These are phyloP conservation scores for Aspergillus conjunctus DNA, from an alignment of 495 filamentous ascomycete species.

Conservation along the genomic window DNA sequence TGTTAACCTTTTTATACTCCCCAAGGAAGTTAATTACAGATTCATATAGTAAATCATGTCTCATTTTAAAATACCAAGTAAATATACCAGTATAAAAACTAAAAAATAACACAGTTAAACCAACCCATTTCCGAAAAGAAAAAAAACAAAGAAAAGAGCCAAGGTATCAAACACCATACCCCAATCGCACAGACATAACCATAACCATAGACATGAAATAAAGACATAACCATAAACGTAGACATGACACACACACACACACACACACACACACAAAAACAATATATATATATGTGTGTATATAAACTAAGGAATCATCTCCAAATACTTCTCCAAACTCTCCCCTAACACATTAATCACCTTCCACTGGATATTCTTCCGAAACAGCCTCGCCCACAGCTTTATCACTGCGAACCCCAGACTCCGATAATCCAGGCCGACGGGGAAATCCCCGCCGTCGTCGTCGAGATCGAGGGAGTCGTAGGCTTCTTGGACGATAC, in stretches of 20 bases:
- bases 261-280: background rate
- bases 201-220: too few species aligned
- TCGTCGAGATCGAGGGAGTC: slow-evolving; percentile 40
- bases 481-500: slow-evolving; percentile 44
- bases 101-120: too few species aligned
- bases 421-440: slow-evolving; percentile 29
- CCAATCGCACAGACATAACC: too few species aligned
- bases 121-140: background rate
- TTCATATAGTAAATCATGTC: too few species aligned
- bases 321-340: slow-evolving; percentile 39
- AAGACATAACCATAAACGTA: too few species aligned
- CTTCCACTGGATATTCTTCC: slow-evolving; percentile 42
- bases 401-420: slow-evolving; percentile 39
- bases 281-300: too few species aligned
- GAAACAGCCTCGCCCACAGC: slow-evolving; percentile 43
- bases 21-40: too few species aligned
- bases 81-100: too few species aligned
- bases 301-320: slow-evolving; percentile 25
- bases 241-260: background rate
- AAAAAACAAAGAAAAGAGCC: background rate
- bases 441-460: slow-evolving; percentile 30
- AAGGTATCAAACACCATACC: too few species aligned
- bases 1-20: background rate
- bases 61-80: background rate
- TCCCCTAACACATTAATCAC: slow-evolving; percentile 46